Evolutionary conservation across 2,329 filamentous ascomycete species (phyloP).

Genomic region (Fusarium camptoceras): DNA sequence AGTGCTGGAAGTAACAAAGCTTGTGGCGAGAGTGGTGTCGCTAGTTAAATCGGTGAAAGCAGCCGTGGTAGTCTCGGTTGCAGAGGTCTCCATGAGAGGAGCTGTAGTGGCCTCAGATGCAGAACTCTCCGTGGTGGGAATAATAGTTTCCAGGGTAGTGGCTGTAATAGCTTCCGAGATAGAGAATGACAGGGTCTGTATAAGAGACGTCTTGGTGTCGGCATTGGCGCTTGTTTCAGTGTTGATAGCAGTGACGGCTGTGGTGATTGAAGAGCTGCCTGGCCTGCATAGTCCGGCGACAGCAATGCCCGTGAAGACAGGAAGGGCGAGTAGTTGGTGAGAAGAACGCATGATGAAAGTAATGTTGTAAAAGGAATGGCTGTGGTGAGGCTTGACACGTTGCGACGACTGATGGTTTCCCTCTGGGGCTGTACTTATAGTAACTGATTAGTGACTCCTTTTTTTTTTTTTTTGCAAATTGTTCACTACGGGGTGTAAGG

Average conservation of each 20-base stretch:
- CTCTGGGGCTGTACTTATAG: background rate
- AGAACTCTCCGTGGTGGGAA: background rate
- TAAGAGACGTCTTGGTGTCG: background rate
- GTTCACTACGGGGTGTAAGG: background rate
- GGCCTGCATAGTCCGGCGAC: background rate
- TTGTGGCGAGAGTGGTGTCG: background rate
- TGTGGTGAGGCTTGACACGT: background rate
- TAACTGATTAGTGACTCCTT: background rate
- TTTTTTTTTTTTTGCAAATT: background rate
- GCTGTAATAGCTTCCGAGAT: background rate
- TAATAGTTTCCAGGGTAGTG: accelerated
- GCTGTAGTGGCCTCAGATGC: background rate
- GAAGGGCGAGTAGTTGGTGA: background rate
- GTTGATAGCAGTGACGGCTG: background rate
- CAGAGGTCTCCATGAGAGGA: no score
- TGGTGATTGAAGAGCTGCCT: background rate
- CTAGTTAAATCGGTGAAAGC: accelerated
- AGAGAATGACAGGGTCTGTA: background rate
- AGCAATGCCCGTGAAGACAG: background rate
- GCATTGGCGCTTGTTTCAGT: background rate
- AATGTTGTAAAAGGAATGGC: background rate
- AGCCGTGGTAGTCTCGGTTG: background rate
- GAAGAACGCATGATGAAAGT: background rate
- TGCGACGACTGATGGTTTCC: background rate
- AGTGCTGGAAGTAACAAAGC: background rate